These are phyloP conservation scores for Xylaria sp. DNA, from an alignment of 2,329 filamentous ascomycete genomes.

Conservation along the genomic window DNA sequence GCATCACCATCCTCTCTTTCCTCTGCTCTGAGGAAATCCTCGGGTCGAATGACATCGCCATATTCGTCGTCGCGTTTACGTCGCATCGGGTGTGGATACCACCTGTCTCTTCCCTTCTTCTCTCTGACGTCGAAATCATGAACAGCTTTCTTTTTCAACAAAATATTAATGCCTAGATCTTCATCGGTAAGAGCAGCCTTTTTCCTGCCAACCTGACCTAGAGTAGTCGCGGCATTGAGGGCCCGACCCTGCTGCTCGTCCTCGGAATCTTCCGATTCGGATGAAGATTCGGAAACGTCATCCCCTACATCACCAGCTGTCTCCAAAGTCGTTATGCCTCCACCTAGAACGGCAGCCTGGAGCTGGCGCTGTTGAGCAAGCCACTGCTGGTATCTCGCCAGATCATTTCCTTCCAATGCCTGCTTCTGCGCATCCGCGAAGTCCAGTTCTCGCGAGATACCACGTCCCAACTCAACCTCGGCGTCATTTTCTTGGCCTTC, in stretches of 20 bases:
- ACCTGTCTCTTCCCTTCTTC: constrained; percentile 85
- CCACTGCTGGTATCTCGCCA: constrained; percentile 84
- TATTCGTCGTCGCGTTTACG: constrained; percentile 82
- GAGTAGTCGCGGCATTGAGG: constrained; percentile 77
- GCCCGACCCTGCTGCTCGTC: constrained; percentile 87
- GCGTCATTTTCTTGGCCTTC: constrained; percentile 49
- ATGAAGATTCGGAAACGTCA: constrained; percentile 80
- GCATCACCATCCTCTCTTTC: constrained; percentile 73
- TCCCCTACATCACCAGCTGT: constrained; percentile 68
- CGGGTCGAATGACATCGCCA: constrained; percentile 86
- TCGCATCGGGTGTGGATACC: constrained; percentile 82
- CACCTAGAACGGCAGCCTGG: constrained; percentile 70
- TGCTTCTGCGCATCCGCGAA: constrained; percentile 57
- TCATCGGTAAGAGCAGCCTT: constrained; percentile 84
- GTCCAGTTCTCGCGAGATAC: constrained; percentile 53
- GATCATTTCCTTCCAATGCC: constrained; percentile 68
- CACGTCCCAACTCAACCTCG: constrained; percentile 47
- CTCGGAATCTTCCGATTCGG: constrained; percentile 83
- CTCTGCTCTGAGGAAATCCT: constrained; percentile 89
- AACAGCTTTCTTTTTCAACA: constrained; percentile 83
- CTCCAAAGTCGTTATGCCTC: constrained; percentile 63
- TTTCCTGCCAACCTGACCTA: constrained; percentile 77
- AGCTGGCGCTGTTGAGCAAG: constrained; percentile 82
- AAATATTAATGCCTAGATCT: constrained; percentile 84
- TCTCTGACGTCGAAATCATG: constrained; percentile 89